These are phyloP conservation scores for Yamadazyma kitorensis DNA, from an alignment of 805 yeast species.

Conservation along the genomic window DNA sequence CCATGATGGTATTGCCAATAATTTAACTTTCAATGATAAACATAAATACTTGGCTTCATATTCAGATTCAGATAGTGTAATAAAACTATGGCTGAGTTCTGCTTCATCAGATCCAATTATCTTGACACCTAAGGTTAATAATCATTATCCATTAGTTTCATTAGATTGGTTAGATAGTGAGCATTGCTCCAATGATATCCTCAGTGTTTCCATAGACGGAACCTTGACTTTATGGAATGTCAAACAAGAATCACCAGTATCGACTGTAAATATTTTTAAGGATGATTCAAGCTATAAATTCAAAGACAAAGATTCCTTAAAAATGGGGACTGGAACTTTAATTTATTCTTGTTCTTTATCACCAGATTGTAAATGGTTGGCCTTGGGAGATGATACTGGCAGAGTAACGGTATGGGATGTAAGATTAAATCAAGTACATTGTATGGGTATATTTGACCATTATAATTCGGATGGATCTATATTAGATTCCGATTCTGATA, in stretches of 20 bases:
- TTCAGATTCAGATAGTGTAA: constrained; percentile 65
- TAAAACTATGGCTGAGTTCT: constrained; percentile 74
- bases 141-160: constrained; percentile 51
- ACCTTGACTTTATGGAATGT: constrained; percentile 67
- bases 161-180: constrained; percentile 49
- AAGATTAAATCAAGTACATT: background rate
- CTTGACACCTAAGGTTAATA: constrained; percentile 17
- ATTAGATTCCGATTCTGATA: constrained; percentile 8
- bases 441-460: constrained; percentile 7
- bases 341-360: constrained; percentile 55
- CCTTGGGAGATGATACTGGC: constrained; percentile 68
- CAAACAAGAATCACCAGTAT: constrained; percentile 3
- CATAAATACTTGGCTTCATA: constrained; percentile 64
- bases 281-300: constrained; percentile 21
- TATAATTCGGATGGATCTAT: constrained; percentile 4
- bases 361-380: constrained; percentile 46
- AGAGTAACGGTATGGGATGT: constrained; percentile 53
- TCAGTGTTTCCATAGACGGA: constrained; percentile 68
- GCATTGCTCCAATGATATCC: constrained; percentile 12
- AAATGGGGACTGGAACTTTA: constrained; percentile 28
- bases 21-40: constrained; percentile 50
- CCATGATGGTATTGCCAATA: constrained; percentile 59
- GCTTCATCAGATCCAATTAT: constrained; percentile 41
- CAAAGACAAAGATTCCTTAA: background rate
- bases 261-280: constrained; percentile 16